Evolutionary conservation across 345 rosid genomes (phyloP).

Genomic region (Populus alba): DNA sequence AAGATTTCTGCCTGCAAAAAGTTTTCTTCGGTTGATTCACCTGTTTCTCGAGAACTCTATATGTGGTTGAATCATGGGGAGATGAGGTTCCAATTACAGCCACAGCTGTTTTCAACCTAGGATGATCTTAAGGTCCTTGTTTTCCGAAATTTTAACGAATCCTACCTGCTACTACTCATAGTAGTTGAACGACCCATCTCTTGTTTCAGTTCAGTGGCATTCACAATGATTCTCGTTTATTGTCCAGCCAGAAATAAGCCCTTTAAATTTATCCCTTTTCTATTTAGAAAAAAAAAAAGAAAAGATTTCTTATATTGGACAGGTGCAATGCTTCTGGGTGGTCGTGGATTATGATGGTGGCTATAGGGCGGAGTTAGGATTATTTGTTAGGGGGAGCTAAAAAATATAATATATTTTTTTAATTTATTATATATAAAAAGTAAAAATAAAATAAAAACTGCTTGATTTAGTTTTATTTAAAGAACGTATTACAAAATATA

Average conservation of each 20-base stretch:
- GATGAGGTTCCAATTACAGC: not conserved
- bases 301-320: not conserved
- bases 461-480: no score
- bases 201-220: not conserved
- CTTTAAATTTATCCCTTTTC: not conserved
- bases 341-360: not conserved
- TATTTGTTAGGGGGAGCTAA: no score
- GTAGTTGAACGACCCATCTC: not conserved
- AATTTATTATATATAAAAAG: no score
- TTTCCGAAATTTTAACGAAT: no score
- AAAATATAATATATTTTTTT: no score
- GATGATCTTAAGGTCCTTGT: not conserved
- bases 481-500: no score
- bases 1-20: not conserved
- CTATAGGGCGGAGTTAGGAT: no score
- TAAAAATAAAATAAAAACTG: no score
- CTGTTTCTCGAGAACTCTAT: not conserved
- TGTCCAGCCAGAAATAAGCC: not conserved
- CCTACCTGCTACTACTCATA: not conserved
- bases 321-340: not conserved
- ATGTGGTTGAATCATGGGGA: not conserved
- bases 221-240: not conserved
- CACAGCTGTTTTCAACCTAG: not conserved
- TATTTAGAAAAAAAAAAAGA: not conserved
- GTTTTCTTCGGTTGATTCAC: not conserved